These are phyloP conservation scores for Neophaeococcomyces mojaviensis DNA, from an alignment of 2,329 filamentous ascomycete species.

Conservation along the genomic window DNA sequence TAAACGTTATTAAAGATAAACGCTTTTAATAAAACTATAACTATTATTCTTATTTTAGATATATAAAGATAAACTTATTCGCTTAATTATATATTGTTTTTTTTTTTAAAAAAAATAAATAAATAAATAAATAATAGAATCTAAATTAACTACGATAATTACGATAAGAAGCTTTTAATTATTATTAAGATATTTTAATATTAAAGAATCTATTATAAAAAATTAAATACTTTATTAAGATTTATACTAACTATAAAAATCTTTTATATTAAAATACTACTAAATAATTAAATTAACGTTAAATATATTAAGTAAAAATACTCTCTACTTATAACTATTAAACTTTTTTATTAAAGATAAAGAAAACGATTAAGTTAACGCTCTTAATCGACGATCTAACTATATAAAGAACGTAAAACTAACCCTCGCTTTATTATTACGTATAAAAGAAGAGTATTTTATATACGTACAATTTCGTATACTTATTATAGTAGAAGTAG, in stretches of 20 bases:
- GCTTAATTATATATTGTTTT: constrained; percentile 14
- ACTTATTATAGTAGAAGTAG: too few species aligned
- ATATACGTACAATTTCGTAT: too few species aligned
- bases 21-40: too few species aligned
- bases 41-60: too few species aligned
- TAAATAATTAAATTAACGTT: constrained; percentile 12
- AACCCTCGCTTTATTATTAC: too few species aligned
- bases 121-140: constrained; percentile 11
- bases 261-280: too few species aligned
- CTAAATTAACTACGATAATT: constrained; percentile 17
- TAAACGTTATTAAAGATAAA: constrained; percentile 11
- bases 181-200: constrained; percentile 15
- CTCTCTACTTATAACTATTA: constrained; percentile 12
- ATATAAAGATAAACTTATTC: too few species aligned
- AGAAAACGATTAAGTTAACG: constrained; percentile 14
- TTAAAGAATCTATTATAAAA: constrained; percentile 14
- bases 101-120: too few species aligned
- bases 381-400: too few species aligned
- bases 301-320: constrained; percentile 10
- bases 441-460: too few species aligned
- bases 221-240: constrained; percentile 8
- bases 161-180: constrained; percentile 17
- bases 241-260: constrained; percentile 15
- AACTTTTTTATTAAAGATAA: constrained; percentile 11
- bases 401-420: too few species aligned